A percentile compares a stretch with the other conserved stretches of the same genome.
phyloP scores from a whole-genome alignment of 192 early-diverging fungal genomes.

The Phlyctochytrium arcticum region DNA sequence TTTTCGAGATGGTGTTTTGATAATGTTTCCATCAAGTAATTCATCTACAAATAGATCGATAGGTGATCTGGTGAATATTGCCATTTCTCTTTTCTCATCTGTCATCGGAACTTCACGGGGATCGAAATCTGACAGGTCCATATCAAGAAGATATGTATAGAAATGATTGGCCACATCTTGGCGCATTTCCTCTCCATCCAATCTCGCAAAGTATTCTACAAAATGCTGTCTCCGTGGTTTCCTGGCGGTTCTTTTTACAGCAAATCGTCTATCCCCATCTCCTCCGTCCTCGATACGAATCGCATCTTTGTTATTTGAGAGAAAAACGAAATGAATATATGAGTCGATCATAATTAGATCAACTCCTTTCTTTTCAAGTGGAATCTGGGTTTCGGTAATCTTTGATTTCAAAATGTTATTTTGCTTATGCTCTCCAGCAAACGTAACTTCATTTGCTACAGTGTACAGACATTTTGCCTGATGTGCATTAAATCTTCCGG shows the following conservation, averaged over 20 bases:
- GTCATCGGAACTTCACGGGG: constrained; percentile 5
- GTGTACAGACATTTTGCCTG: no score
- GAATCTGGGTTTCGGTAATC: neutral
- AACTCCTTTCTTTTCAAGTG: constrained; percentile 2
- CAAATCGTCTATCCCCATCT: neutral
- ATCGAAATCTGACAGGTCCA: constrained; percentile 7
- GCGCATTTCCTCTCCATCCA: neutral
- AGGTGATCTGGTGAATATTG: neutral
- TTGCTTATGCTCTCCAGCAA: no score
- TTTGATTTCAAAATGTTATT: neutral
- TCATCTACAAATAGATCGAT: constrained; percentile 15
- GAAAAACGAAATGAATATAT: neutral
- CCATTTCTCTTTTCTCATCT: constrained; percentile 10
- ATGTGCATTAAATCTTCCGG: no score
- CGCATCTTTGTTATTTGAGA: neutral
- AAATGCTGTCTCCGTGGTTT: no score
- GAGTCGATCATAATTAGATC: neutral
- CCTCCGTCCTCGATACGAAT: neutral
- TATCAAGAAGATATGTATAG: no score
- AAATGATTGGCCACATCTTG: constrained; percentile 14
- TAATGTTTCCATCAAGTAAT: neutral
- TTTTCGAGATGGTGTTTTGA: no score
- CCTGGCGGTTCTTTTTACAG: neutral
- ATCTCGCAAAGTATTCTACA: no score
- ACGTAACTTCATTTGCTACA: no score